These are phyloP conservation scores for Macrophomina tecta DNA, from an alignment of 2,329 filamentous ascomycete species.

Conservation along the genomic window DNA sequence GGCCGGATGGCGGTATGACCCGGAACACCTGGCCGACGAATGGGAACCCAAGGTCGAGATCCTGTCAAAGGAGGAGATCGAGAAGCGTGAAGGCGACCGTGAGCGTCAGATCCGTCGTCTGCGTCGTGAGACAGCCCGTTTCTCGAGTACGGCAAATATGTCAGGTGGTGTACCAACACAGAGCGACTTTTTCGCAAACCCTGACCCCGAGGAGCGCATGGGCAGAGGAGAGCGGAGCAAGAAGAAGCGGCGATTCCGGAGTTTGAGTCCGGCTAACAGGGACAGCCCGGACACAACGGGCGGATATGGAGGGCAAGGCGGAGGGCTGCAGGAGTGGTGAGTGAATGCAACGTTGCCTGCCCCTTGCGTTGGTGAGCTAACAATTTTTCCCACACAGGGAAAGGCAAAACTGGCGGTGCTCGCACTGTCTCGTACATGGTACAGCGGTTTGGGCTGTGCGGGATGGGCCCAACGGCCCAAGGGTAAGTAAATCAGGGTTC, in stretches of 20 bases:
- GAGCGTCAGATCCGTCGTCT: constrained; percentile 88
- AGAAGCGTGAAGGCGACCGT: constrained; percentile 92
- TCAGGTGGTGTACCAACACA: constrained; percentile 71
- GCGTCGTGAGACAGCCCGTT: constrained; percentile 87
- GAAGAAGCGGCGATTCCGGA: constrained; percentile 92
- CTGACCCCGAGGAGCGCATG: constrained; percentile 76
- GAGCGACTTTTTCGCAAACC: constrained; percentile 65
- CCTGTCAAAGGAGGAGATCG: constrained; percentile 93
- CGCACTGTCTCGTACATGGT: constrained; percentile 86
- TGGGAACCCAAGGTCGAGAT: constrained; percentile 61
- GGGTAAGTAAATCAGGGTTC: constrained; percentile 63
- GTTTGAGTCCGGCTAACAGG: constrained; percentile 80
- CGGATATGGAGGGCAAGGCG: constrained; percentile 72
- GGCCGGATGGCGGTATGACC: constrained; percentile 94
- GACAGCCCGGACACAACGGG: constrained; percentile 76
- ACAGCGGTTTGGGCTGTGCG: constrained; percentile 92
- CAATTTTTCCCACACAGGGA: constrained; percentile 58
- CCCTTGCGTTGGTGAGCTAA: neutral
- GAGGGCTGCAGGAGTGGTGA: constrained; percentile 56
- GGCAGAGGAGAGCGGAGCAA: constrained; percentile 91
- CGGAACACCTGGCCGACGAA: constrained; percentile 74
- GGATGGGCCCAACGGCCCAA: constrained; percentile 83
- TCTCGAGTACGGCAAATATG: constrained; percentile 85
- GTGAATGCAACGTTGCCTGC: constrained; percentile 29
- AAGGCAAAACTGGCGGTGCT: constrained; percentile 82